These are phyloP conservation scores for Syncephalastrum racemosum DNA, from an alignment of 371 early-diverging fungal genomes.

Conservation along the genomic window DNA sequence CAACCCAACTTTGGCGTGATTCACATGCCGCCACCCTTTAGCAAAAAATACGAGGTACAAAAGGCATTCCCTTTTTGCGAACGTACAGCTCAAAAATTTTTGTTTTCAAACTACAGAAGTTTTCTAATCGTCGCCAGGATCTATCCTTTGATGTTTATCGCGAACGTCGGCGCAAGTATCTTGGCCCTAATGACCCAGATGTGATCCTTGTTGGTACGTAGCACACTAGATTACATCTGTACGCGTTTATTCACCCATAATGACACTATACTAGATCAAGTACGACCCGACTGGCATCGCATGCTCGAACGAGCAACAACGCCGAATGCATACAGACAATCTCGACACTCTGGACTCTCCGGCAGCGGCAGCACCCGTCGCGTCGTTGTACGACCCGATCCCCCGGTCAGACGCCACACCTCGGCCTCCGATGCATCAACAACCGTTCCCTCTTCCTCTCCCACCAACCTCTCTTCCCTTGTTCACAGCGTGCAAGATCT, in stretches of 20 bases:
- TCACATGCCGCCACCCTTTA: constrained; percentile 61
- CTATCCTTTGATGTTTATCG: constrained; percentile 3
- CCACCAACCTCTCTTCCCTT: too few relatives aligned
- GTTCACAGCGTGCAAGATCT: too few relatives aligned
- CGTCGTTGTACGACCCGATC: constrained; percentile 9
- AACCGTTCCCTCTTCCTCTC: too few relatives aligned
- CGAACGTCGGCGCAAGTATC: constrained; percentile 53
- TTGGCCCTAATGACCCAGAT: constrained; percentile 60
- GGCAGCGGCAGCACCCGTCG: constrained; percentile 10
- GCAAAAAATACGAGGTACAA: constrained; percentile 27
- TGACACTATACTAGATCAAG: constrained; percentile 58
- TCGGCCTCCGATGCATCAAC: too few relatives aligned
- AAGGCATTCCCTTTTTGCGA: constrained; percentile 31
- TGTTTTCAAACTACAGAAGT: background rate
- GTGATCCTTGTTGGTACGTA: constrained; percentile 74
- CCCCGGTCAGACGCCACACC: too few relatives aligned
- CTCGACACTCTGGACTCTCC: background rate
- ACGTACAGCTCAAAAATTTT: background rate
- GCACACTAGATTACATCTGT: background rate
- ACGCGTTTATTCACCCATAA: background rate
- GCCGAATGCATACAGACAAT: too few relatives aligned
- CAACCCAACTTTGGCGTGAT: constrained; percentile 80
- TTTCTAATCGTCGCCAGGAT: constrained; percentile 3
- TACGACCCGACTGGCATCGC: constrained; percentile 74
- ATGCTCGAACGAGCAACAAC: background rate